phyloP scores from a whole-genome alignment of 78 protist genomes.

The Protostelium mycophagum region DNA sequence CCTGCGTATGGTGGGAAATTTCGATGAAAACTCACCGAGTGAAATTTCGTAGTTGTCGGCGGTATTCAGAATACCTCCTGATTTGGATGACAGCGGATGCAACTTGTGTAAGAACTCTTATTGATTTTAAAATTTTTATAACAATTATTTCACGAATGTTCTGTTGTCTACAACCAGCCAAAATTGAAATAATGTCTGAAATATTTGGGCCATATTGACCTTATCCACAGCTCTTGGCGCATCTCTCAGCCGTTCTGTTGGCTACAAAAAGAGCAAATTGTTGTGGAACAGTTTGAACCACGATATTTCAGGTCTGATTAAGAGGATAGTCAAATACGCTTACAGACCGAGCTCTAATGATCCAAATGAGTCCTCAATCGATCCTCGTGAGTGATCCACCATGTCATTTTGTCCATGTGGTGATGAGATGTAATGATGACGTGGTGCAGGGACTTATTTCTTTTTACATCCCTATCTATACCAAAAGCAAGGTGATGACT shows the following conservation, averaged over 20 bases:
- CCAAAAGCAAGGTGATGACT: not conserved
- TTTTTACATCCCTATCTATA: not conserved
- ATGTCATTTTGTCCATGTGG: not conserved
- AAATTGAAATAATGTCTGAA: too few relatives aligned
- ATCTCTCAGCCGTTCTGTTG: not conserved
- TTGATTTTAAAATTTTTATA: too few relatives aligned
- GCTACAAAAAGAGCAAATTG: not conserved
- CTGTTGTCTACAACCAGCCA: too few relatives aligned
- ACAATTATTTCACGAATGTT: too few relatives aligned
- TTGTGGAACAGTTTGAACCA: not conserved
- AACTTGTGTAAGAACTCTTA: not conserved
- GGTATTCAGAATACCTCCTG: not conserved
- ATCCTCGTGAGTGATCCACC: not conserved
- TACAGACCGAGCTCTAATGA: not conserved
- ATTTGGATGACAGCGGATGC: not conserved
- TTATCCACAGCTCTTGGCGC: not conserved
- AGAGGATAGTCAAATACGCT: not conserved
- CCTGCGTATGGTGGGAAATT: not conserved
- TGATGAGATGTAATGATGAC: too few relatives aligned
- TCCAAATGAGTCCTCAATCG: not conserved
- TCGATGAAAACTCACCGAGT: not conserved
- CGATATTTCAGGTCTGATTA: not conserved
- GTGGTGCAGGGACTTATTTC: not conserved
- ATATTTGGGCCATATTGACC: not conserved
- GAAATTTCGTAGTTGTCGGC: not conserved